These are phyloP conservation scores for Lentinula aciculospora DNA, from an alignment of 768 basidiomycete genomes.

Conservation along the genomic window DNA sequence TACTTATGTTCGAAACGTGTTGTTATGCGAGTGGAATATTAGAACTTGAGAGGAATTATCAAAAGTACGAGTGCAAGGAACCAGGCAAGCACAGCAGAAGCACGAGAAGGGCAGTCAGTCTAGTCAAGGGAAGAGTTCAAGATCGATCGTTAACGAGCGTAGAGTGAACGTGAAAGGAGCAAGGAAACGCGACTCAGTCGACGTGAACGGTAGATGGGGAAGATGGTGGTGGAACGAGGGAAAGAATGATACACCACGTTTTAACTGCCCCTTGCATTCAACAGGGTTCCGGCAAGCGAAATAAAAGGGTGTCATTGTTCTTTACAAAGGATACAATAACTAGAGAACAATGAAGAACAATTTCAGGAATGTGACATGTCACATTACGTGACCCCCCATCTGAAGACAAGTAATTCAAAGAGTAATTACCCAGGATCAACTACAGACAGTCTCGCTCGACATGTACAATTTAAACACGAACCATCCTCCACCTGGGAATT, in stretches of 20 bases:
- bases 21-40: neutral
- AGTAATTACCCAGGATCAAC: too few relatives aligned
- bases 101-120: neutral
- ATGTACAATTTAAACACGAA: too few relatives aligned
- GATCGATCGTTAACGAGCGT: conserved; percentile 2
- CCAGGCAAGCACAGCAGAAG: conserved; percentile 1
- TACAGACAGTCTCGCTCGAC: too few relatives aligned
- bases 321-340: neutral
- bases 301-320: neutral
- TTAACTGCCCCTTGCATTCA: neutral
- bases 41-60: neutral
- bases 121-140: neutral
- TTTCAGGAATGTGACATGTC: neutral
- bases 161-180: neutral
- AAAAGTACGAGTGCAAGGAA: neutral
- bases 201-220: neutral
- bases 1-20: too few relatives aligned
- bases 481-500: too few relatives aligned
- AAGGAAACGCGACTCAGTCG: conserved; percentile 1
- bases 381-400: neutral
- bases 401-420: too few relatives aligned
- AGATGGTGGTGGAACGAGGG: neutral
- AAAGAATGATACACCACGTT: neutral
- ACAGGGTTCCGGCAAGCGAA: neutral
- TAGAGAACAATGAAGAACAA: neutral